Base-by-base conservation (phyloP, 2,329 filamentous ascomycete genomes). In the Chalara sp. region DNA sequence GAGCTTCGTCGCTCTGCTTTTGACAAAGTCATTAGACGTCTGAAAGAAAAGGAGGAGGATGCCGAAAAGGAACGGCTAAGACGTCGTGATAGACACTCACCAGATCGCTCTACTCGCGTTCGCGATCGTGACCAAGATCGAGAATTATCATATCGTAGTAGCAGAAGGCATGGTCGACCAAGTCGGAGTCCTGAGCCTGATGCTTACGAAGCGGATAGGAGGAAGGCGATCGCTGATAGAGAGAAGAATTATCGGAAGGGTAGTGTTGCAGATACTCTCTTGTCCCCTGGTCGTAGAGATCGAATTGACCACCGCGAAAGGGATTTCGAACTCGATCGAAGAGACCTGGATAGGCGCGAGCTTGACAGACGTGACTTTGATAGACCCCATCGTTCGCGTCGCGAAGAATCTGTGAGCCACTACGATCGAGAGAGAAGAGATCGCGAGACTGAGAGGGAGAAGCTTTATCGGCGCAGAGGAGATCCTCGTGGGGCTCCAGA, bases 141-240 rank as follows among this genome's bases (percentile, higher is more conserved):
- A 62, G 82, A 85, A 70, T 75, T 80, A 72, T 76, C 78, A 70
- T 79, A 83, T 68, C 80, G 81, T 58, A 72, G 73, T 63, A 72
- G 74, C 60, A 74, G 71, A 58, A 79, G 80, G 62, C 70, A 74
- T 63, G 70, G 71, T 59, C 76, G 88, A 61, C 80, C 81, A 61
- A 95, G 88, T 65, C 89, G 90, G 62, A 91, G 86, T 61, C 91
- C 90, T n/a, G 93, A 97, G 68, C 81, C 82, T 52, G 91, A 99
- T 71, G 82, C 89, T 21, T 99, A 99, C 68, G 93, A 97, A 70
- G 93, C 91, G 53, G 93, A 99, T 66, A 84, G 93, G 58, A 86
- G 90, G 63, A 93, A 92, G 68, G 92, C 92, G 42, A 91, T 93
- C 65, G 90, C 91, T 52, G 91, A 96, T 65, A 86, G 95, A 45